phyloP scores from a whole-genome alignment of 495 filamentous ascomycete genomes.

The Lasiosphaeriaceae sp. region DNA sequence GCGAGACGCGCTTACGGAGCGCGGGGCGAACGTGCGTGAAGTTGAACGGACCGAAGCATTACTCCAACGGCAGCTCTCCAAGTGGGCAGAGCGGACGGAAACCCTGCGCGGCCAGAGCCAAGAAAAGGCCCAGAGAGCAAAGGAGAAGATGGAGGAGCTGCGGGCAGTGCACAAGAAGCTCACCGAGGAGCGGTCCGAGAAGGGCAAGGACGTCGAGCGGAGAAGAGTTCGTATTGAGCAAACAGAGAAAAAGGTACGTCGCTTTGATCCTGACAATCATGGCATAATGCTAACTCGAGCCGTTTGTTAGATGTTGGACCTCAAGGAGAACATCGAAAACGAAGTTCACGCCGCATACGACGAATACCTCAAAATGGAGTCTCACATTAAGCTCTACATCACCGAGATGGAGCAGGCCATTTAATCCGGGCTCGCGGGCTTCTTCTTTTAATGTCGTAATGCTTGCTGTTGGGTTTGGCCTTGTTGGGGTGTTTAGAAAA shows the following conservation, averaged over 20 bases:
- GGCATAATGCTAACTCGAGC: slow-evolving; percentile 29
- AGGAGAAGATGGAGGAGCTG: slow-evolving; percentile 86
- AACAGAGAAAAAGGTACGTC: slow-evolving; percentile 91
- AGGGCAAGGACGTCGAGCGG: slow-evolving; percentile 85
- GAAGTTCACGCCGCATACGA: slow-evolving; percentile 84
- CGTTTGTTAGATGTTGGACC: slow-evolving; percentile 75
- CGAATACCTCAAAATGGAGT: slow-evolving; percentile 93
- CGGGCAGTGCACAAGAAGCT: slow-evolving; percentile 74
- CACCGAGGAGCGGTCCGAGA: slow-evolving; percentile 78
- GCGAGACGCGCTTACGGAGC: slow-evolving; percentile 79
- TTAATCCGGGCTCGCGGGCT: slow-evolving; percentile 34
- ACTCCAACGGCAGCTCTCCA: slow-evolving; percentile 75
- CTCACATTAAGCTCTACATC: slow-evolving; percentile 95
- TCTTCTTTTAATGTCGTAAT: slow-evolving; percentile 14
- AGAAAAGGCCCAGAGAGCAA: slow-evolving; percentile 73
- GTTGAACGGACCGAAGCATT: slow-evolving; percentile 83
- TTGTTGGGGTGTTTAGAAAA: slow-evolving; percentile 4
- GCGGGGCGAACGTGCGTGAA: slow-evolving; percentile 83
- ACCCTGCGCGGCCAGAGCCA: slow-evolving; percentile 70
- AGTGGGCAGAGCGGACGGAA: slow-evolving; percentile 81
- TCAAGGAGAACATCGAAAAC: slow-evolving; percentile 94
- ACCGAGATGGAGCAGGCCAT: slow-evolving; percentile 96
- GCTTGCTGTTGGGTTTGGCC: slow-evolving; percentile 4
- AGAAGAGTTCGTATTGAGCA: slow-evolving; percentile 90
- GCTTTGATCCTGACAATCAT: too few species aligned